Conservation (phyloP, 768 basidiomycete genomes). For the Suillus paluster region DNA sequence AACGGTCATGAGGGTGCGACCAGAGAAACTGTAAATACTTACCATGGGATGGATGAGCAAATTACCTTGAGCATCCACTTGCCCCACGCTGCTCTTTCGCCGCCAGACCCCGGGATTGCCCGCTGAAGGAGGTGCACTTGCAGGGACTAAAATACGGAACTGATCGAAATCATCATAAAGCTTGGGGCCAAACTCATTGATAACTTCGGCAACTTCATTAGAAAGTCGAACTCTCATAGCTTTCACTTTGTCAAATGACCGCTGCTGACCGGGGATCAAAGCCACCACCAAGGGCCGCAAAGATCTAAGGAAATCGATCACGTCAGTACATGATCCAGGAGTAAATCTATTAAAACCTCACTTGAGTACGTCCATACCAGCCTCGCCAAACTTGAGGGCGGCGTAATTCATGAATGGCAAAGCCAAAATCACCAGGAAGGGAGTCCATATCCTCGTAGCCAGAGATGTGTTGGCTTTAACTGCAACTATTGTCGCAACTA, state of each 20-base stretch:
- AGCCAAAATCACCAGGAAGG: slow-evolving; percentile 71
- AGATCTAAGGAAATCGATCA: slow-evolving; percentile 57
- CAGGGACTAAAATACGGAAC: slow-evolving; percentile 82
- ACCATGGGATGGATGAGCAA: slow-evolving; percentile 88
- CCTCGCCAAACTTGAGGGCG: slow-evolving; percentile 96
- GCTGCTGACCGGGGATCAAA: slow-evolving; percentile 86
- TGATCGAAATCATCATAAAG: slow-evolving; percentile 87
- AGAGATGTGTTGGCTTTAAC: slow-evolving; percentile 67
- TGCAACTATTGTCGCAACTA: slow-evolving; percentile 75
- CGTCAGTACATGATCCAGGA: neutral
- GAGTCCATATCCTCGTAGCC: slow-evolving; percentile 72
- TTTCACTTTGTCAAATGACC: slow-evolving; percentile 76
- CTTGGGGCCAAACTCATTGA: slow-evolving; percentile 88
- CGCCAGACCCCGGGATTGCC: slow-evolving; percentile 77
- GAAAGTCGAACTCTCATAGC: slow-evolving; percentile 73
- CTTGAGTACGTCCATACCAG: slow-evolving; percentile 97
- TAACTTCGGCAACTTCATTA: slow-evolving; percentile 81
- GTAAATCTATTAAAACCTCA: slow-evolving; percentile 42
- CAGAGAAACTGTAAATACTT: slow-evolving; percentile 34
- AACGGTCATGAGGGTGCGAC: slow-evolving; percentile 6
- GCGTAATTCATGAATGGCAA: slow-evolving; percentile 91
- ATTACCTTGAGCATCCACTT: slow-evolving; percentile 84
- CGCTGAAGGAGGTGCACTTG: slow-evolving; percentile 81
- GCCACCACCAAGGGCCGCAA: slow-evolving; percentile 88
- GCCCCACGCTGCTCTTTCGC: slow-evolving; percentile 79